These are phyloP conservation scores for Rhodamnia argentea DNA, from an alignment of 345 rosid genomes.

Conservation along the genomic window DNA sequence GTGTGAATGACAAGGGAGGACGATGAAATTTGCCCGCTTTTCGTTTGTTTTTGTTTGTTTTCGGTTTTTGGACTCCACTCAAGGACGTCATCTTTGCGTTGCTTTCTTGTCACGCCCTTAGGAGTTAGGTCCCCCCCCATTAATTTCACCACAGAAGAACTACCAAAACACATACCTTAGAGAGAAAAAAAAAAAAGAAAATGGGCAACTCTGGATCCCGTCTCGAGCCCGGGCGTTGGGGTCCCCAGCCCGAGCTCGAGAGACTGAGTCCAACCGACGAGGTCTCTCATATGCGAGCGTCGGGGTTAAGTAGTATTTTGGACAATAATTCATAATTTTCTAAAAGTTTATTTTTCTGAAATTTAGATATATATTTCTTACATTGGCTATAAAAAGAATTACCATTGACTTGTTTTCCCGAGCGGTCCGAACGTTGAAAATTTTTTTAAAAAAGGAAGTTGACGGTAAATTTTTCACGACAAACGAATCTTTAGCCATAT, in stretches of 20 bases:
- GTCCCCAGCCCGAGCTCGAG: neutral
- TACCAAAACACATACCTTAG: neutral
- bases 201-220: neutral
- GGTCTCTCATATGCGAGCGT: neutral
- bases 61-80: neutral
- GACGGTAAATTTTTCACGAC: fast-evolving
- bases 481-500: neutral
- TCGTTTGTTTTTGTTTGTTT: neutral
- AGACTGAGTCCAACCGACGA: neutral
- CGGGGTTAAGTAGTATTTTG: neutral
- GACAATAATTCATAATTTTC: too few species aligned
- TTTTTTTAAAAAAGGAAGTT: too few species aligned
- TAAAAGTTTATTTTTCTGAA: too few species aligned
- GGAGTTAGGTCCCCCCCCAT: neutral
- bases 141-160: neutral
- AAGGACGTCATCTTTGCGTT: neutral
- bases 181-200: neutral
- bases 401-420: fast-evolving
- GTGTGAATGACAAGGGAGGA: neutral
- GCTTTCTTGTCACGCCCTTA: neutral
- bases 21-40: neutral
- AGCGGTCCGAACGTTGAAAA: neutral
- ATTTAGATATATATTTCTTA: too few species aligned
- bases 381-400: neutral
- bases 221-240: neutral